A percentile compares a stretch with the other conserved stretches of the same genome.
phyloP scores from a whole-genome alignment of 2,329 filamentous ascomycete species.

The Grosmannia serpens region DNA sequence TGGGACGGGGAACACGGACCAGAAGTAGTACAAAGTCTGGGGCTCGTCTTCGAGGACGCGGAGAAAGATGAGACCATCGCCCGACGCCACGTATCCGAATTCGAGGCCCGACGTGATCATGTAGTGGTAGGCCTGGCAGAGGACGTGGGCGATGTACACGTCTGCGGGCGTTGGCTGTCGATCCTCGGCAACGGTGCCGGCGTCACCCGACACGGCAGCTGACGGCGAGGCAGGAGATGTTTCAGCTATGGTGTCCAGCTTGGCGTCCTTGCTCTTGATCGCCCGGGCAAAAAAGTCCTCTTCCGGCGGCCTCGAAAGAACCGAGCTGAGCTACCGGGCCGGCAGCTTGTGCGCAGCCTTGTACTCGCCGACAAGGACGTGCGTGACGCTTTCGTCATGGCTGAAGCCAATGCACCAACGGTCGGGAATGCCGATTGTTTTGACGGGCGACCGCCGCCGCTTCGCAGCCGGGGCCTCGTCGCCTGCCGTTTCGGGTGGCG shows the following conservation, averaged over 20 bases:
- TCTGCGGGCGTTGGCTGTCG: background rate
- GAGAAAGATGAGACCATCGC: constrained; percentile 6
- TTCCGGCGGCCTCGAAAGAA: background rate
- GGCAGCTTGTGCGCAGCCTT: background rate
- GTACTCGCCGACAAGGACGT: background rate
- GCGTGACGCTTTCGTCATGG: background rate
- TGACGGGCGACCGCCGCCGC: background rate
- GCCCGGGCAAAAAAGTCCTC: background rate
- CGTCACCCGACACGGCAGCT: background rate
- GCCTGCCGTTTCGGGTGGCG: background rate
- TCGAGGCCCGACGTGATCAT: constrained; percentile 7
- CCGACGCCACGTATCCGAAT: constrained; percentile 7
- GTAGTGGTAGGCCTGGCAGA: constrained; percentile 8
- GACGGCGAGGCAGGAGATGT: too few relatives aligned
- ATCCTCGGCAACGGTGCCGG: background rate
- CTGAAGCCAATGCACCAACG: background rate
- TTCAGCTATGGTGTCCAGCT: background rate
- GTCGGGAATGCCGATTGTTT: background rate
- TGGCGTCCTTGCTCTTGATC: background rate
- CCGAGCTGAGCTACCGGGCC: background rate
- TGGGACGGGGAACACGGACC: background rate
- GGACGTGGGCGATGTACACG: background rate
- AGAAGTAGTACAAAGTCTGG: constrained; percentile 4
- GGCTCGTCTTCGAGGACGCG: constrained; percentile 3
- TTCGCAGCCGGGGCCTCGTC: background rate